These are phyloP conservation scores for Monilinia polystroma DNA, from an alignment of 2,329 filamentous ascomycete species.

Conservation along the genomic window DNA sequence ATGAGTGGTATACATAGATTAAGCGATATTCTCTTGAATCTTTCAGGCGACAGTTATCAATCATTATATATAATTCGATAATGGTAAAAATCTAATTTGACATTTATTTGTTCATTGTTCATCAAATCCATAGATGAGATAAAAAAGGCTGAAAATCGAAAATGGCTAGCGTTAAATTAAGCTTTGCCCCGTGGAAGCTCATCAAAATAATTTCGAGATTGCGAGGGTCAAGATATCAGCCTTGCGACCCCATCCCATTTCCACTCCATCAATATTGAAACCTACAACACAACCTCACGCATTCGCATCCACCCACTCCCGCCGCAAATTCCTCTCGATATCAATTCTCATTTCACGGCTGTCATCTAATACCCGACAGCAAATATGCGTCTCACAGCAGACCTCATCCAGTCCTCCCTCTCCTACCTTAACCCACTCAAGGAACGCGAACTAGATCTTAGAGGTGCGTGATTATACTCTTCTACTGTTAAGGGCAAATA, in stretches of 20 bases:
- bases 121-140: background rate
- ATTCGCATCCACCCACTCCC: background rate
- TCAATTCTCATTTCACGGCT: background rate
- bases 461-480: slow-evolving; percentile 72
- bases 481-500: slow-evolving; percentile 83
- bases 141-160: slow-evolving; percentile 12
- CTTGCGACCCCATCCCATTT: slow-evolving; percentile 2
- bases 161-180: slow-evolving; percentile 11
- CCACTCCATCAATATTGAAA: background rate
- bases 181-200: slow-evolving; percentile 2
- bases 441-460: slow-evolving; percentile 97
- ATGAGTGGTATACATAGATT: slow-evolving; percentile 11
- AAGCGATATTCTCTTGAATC: background rate
- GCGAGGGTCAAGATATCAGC: slow-evolving; percentile 14
- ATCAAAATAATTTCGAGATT: slow-evolving; percentile 18
- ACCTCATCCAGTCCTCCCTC: slow-evolving; percentile 90
- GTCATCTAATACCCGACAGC: slow-evolving; percentile 13
- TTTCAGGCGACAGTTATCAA: background rate
- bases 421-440: slow-evolving; percentile 98
- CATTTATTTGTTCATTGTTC: background rate
- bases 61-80: background rate
- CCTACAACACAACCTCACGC: background rate
- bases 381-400: slow-evolving; percentile 87
- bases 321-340: background rate
- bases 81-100: background rate